phyloP scores from a whole-genome alignment of 805 yeast genomes.

The Kazachstania martiniae region DNA sequence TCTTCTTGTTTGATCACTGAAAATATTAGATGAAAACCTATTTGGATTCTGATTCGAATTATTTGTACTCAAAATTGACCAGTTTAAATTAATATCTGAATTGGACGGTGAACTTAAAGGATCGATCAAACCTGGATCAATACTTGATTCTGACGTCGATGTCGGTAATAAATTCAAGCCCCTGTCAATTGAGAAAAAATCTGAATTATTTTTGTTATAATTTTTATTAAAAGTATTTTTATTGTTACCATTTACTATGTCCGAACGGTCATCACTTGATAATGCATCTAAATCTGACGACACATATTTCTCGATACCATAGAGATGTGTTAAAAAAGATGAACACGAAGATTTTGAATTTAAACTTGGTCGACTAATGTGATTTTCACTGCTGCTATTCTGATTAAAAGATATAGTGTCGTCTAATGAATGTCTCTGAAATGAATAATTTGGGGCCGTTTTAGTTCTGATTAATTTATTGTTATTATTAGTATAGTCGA shows the following conservation, averaged over 20 bases:
- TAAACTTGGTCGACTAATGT: conserved; percentile 2
- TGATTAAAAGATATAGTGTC: not conserved
- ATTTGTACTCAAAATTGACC: not conserved
- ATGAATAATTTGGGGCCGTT: too few relatives aligned
- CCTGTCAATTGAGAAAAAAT: not conserved
- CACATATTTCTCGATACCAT: conserved; percentile 22
- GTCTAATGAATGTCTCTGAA: not conserved
- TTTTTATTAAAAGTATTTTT: not conserved
- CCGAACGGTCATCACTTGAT: conserved; percentile 4
- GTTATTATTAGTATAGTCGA: not conserved
- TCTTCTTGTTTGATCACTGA: too few relatives aligned
- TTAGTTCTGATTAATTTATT: not conserved
- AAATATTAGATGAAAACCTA: not conserved
- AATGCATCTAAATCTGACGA: conserved; percentile 19
- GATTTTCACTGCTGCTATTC: not conserved
- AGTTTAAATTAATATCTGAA: conserved; percentile 4
- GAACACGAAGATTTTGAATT: conserved; percentile 12
- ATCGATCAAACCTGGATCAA: not conserved
- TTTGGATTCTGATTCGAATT: not conserved
- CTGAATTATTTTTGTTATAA: not conserved
- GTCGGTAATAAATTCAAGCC: not conserved
- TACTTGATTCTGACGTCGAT: not conserved
- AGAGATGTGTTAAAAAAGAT: conserved; percentile 20
- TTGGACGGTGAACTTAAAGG: conserved; percentile 1
- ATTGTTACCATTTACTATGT: not conserved